Evolutionary conservation across 179 eudicot genomes (phyloP).

Genomic region (Nepenthes alata): DNA sequence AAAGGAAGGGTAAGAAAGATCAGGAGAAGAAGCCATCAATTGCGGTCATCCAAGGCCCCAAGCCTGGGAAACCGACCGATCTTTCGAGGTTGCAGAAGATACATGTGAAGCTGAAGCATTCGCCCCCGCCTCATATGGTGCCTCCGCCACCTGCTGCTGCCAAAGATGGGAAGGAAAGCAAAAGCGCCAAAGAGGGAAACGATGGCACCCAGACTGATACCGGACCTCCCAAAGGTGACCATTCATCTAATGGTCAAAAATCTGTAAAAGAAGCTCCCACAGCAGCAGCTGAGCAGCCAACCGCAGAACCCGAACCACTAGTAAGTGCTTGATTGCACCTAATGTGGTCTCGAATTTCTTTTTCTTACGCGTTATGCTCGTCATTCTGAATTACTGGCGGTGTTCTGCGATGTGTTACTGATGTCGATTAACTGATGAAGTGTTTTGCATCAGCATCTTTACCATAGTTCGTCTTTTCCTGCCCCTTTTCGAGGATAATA

Average conservation of each 20-base stretch:
- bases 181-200: constrained; percentile 17
- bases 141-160: constrained; percentile 62
- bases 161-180: constrained; percentile 36
- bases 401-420: too few species aligned
- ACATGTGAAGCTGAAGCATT: constrained; percentile 70
- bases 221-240: constrained; percentile 4
- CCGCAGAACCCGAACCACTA: constrained; percentile 24
- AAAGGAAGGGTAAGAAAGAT: constrained; percentile 83
- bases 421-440: too few species aligned
- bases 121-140: constrained; percentile 85
- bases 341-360: constrained; percentile 12
- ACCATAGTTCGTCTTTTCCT: too few species aligned
- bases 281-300: constrained; percentile 14
- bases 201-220: constrained; percentile 1
- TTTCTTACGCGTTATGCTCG: too few species aligned
- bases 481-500: too few species aligned
- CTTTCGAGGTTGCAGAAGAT: constrained; percentile 79
- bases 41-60: constrained; percentile 76
- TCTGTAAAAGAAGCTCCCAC: constrained; percentile 18
- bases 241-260: constrained; percentile 11
- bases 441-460: too few species aligned
- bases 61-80: constrained; percentile 93
- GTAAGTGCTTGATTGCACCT: constrained; percentile 19
- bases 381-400: too few species aligned
- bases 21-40: constrained; percentile 83